A percentile compares a stretch with the other conserved stretches of the same genome.
Conservation (phyloP, 1,284 basidiomycete genomes). For the Termitomyces sp. region DNA sequence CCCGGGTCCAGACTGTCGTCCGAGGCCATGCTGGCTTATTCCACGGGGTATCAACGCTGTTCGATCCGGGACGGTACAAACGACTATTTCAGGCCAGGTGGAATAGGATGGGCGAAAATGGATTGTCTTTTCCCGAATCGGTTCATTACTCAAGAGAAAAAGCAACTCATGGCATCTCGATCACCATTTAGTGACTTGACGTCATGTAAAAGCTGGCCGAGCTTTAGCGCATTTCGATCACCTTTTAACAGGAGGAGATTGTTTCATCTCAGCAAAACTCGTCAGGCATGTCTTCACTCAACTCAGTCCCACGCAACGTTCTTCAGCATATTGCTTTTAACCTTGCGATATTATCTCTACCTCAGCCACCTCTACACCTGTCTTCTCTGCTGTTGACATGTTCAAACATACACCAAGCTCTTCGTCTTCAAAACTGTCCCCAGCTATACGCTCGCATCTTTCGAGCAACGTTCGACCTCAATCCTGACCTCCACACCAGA, state of each 20-base stretch:
- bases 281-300: constrained; percentile 38
- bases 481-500: constrained; percentile 28
- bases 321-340: constrained; percentile 48
- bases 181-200: background rate
- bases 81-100: background rate
- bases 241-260: constrained; percentile 16
- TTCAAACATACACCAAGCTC: constrained; percentile 36
- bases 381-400: constrained; percentile 39
- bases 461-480: constrained; percentile 47
- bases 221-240: constrained; percentile 1
- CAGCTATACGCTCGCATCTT: constrained; percentile 63
- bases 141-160: no score
- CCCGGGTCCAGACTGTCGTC: no score
- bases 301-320: constrained; percentile 43
- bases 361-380: constrained; percentile 34
- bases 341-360: constrained; percentile 30
- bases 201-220: constrained; percentile 3
- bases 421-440: constrained; percentile 42
- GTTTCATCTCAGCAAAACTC: constrained; percentile 7
- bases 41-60: background rate
- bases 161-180: background rate
- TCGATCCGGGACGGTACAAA: no score
- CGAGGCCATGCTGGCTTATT: background rate
- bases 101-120: background rate
- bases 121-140: background rate